Percentiles rank a stretch among this genome's conserved stretches.
These are phyloP conservation scores for Speleostelium caveatum DNA, from an alignment of 78 protist genomes.

Conservation along the genomic window DNA sequence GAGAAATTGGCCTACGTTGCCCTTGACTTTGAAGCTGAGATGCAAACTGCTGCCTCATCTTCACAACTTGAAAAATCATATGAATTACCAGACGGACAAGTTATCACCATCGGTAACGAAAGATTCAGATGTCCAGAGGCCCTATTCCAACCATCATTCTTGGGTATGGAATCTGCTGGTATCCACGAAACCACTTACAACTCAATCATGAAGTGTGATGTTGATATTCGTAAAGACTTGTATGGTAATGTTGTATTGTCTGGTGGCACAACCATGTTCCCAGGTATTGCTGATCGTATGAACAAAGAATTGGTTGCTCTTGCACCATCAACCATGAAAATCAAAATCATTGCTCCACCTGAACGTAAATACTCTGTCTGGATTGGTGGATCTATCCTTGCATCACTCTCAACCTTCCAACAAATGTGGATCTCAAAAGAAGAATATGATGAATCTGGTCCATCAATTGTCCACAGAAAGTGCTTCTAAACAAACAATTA, in stretches of 20 bases:
- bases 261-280: conserved; percentile 97
- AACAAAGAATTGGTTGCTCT: conserved; percentile 81
- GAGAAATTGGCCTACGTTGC: conserved; percentile 60
- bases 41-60: conserved; percentile 85
- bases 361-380: no score
- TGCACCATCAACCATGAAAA: conserved; percentile 94
- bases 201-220: no score
- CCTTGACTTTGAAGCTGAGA: conserved; percentile 92
- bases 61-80: conserved; percentile 86
- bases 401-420: no score
- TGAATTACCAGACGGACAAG: conserved; percentile 92
- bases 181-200: conserved; percentile 42
- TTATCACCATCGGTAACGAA: conserved; percentile 87
- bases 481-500: conserved; percentile 74
- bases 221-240: no score
- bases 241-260: conserved; percentile 95
- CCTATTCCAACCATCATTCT: conserved; percentile 88
- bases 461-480: conserved; percentile 86
- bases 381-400: no score
- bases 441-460: conserved; percentile 94
- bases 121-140: no score
- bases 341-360: no score
- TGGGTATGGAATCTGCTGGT: conserved; percentile 90
- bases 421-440: no score
- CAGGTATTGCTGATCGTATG: conserved; percentile 95